Evolutionary conservation across 1,139 yeast genomes (phyloP).

Genomic region (Candida glucosophila): DNA sequence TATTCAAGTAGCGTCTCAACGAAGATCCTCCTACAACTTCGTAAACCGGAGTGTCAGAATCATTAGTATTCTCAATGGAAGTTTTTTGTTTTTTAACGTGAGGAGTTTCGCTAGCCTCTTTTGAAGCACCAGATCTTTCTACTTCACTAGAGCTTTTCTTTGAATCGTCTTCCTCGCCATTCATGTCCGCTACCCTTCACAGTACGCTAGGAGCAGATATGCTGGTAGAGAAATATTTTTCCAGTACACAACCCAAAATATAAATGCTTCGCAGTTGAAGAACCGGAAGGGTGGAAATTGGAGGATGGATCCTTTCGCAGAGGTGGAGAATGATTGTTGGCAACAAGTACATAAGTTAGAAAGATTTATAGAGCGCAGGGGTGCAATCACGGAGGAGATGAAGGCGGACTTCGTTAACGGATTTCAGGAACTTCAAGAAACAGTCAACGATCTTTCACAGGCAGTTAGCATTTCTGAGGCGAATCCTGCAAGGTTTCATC

Average conservation of each 20-base stretch:
- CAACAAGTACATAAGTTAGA: constrained; percentile 49
- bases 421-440: constrained; percentile 66
- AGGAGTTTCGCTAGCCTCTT: constrained; percentile 4
- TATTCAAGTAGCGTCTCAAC: constrained; percentile 68
- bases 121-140: too few relatives aligned
- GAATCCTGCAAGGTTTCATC: constrained; percentile 51
- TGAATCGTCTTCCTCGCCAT: too few relatives aligned
- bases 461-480: constrained; percentile 58
- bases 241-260: too few relatives aligned
- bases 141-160: too few relatives aligned
- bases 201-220: too few relatives aligned
- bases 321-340: constrained; percentile 72
- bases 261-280: too few relatives aligned
- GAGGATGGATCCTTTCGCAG: constrained; percentile 76
- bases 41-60: constrained; percentile 21
- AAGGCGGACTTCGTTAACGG: constrained; percentile 58
- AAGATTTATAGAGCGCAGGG: constrained; percentile 22
- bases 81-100: constrained; percentile 7
- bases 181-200: too few relatives aligned
- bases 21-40: constrained; percentile 78
- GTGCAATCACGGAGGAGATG: constrained; percentile 25
- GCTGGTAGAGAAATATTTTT: too few relatives aligned
- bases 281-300: too few relatives aligned
- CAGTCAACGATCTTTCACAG: constrained; percentile 62
- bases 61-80: constrained; percentile 3